Evolutionary conservation across 306 rosid species (phyloP).

Genomic region (Mimosa pudica): DNA sequence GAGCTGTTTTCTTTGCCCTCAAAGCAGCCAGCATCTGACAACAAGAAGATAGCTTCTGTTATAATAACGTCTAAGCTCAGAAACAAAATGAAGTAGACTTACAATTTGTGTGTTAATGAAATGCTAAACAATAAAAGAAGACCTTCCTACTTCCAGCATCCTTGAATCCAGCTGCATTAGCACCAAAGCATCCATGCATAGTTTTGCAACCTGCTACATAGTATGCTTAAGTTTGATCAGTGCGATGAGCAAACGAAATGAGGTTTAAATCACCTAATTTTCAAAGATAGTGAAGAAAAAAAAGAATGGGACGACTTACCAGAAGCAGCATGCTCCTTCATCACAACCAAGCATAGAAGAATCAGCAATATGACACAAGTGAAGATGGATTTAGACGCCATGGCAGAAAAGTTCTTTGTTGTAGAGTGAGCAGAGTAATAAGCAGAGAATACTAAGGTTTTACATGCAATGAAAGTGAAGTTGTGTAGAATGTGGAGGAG

Average conservation of each 20-base stretch:
- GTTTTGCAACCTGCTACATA: constrained; percentile 44
- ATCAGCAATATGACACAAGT: constrained; percentile 33
- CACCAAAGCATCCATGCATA: constrained; percentile 39
- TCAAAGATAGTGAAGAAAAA: background rate
- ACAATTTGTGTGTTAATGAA: background rate
- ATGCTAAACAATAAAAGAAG: background rate
- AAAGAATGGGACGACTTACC: constrained; percentile 36
- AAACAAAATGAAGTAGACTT: background rate
- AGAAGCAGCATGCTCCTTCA: constrained; percentile 41
- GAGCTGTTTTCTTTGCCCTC: constrained; percentile 31
- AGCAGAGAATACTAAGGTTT: background rate
- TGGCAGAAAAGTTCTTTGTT: constrained; percentile 24
- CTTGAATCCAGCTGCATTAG: constrained; percentile 32
- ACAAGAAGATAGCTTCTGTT: constrained; percentile 6
- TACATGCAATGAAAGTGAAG: constrained; percentile 16
- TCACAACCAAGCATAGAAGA: constrained; percentile 44
- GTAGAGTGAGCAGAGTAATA: background rate
- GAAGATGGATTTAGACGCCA: constrained; percentile 51
- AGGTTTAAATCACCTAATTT: background rate
- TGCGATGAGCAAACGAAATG: background rate
- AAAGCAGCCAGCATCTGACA: constrained; percentile 45
- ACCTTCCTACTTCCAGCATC: constrained; percentile 58
- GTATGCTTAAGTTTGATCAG: background rate
- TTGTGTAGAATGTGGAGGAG: background rate
- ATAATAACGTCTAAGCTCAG: background rate